phyloP scores from a whole-genome alignment of 2,329 filamentous ascomycete genomes.

The Colletotrichum sp. region DNA sequence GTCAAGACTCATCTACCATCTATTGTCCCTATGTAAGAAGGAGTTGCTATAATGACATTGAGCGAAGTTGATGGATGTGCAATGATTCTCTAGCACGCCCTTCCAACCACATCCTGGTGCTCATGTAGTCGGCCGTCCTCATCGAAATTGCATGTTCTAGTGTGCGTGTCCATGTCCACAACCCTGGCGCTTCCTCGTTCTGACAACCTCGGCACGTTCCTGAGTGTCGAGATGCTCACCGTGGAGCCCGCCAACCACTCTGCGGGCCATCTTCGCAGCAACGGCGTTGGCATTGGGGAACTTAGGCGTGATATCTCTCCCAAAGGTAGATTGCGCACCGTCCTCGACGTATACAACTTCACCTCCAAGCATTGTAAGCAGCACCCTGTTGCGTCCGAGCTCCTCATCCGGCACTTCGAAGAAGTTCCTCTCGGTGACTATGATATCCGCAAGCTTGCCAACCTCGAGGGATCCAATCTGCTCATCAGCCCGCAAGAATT shows the following conservation, averaged over 20 bases:
- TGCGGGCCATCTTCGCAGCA: not conserved
- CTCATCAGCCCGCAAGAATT: conserved; percentile 27
- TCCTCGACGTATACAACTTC: conserved; percentile 28
- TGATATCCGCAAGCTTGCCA: conserved; percentile 29
- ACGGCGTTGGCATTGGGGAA: conserved; percentile 24
- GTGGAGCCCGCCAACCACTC: not conserved
- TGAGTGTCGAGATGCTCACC: not conserved
- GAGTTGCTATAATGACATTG: not conserved
- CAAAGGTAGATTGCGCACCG: conserved; percentile 21
- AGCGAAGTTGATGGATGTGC: rapidly evolving
- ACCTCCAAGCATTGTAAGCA: conserved; percentile 30
- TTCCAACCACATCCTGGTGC: not conserved
- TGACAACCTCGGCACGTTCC: not conserved
- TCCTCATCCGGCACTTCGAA: conserved; percentile 23
- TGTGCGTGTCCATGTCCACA: not conserved
- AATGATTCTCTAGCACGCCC: not conserved
- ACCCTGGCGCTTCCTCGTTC: not conserved
- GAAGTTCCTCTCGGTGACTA: conserved; percentile 26
- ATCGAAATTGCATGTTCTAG: not conserved
- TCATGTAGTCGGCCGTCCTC: not conserved
- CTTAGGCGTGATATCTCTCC: conserved; percentile 21
- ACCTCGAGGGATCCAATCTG: conserved; percentile 27
- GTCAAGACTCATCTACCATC: not conserved
- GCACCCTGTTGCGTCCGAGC: conserved; percentile 25
- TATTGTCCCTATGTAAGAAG: not conserved